A percentile compares a stretch with the other conserved stretches of the same genome.
Conservation (phyloP, 2,329 filamentous ascomycete genomes). For the Sporothrix humicola region DNA sequence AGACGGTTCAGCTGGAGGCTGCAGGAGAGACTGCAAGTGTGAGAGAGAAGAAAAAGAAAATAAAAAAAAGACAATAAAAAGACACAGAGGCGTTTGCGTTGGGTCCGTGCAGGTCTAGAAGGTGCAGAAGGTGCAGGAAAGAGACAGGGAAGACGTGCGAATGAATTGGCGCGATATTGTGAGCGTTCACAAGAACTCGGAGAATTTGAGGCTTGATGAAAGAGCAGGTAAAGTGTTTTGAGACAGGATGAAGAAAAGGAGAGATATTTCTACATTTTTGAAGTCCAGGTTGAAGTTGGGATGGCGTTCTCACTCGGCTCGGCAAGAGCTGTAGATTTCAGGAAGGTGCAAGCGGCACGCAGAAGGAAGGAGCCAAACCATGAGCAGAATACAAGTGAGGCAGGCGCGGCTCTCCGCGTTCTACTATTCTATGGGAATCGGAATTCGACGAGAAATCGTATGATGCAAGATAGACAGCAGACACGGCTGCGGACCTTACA, state of each 20-base stretch:
- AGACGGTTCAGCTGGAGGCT: neutral
- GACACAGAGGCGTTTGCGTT: neutral
- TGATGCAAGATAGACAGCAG: neutral
- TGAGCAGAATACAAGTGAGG: neutral
- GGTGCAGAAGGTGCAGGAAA: neutral
- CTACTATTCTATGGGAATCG: neutral
- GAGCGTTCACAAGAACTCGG: neutral
- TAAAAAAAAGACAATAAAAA: slow-evolving; percentile 11
- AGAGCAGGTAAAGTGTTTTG: neutral
- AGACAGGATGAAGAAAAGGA: neutral
- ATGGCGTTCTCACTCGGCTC: neutral
- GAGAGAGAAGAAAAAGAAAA: neutral
- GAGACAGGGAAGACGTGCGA: neutral
- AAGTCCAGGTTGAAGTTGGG: neutral
- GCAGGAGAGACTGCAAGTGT: neutral
- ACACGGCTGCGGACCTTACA: neutral
- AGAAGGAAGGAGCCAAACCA: slow-evolving; percentile 1
- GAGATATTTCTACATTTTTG: neutral
- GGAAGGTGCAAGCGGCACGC: slow-evolving; percentile 27
- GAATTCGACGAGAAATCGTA: slow-evolving; percentile 6
- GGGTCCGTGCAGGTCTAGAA: neutral
- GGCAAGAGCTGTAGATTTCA: slow-evolving; percentile 18
- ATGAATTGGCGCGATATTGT: slow-evolving; percentile 15
- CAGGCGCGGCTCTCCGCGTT: neutral
- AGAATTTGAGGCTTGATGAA: neutral